Conservation (phyloP, 495 filamentous ascomycete species). For the Cryomyces minteri region DNA sequence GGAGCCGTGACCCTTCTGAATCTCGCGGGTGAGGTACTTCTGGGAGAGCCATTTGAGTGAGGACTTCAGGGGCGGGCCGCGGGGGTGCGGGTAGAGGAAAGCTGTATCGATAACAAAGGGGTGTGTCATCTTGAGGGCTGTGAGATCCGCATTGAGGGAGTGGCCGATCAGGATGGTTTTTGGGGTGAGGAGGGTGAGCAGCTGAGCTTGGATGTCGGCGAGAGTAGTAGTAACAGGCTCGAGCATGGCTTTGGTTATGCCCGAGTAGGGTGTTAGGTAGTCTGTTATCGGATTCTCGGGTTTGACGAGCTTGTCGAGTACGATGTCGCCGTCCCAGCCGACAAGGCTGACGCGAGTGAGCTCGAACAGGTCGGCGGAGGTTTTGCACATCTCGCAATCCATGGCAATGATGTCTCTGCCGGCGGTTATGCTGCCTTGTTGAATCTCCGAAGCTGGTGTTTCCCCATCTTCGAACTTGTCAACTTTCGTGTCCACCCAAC, state of each 20-base stretch:
- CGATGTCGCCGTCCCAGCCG: constrained; percentile 61
- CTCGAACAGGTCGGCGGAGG: constrained; percentile 52
- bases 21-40: constrained; percentile 63
- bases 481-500: constrained; percentile 74
- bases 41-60: constrained; percentile 71
- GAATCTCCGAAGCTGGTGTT: constrained; percentile 47
- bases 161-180: constrained; percentile 75
- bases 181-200: constrained; percentile 54
- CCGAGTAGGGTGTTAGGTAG: constrained; percentile 79
- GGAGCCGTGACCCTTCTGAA: constrained; percentile 53
- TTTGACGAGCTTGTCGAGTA: constrained; percentile 85
- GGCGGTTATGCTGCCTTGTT: constrained; percentile 64
- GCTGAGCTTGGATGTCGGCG: constrained; percentile 58
- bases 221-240: constrained; percentile 68
- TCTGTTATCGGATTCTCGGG: constrained; percentile 67
- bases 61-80: constrained; percentile 51
- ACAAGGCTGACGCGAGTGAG: constrained; percentile 78
- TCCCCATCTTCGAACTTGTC: constrained; percentile 42
- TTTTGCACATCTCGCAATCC: constrained; percentile 95
- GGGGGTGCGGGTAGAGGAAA: constrained; percentile 66
- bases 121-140: constrained; percentile 66
- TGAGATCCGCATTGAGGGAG: constrained; percentile 78
- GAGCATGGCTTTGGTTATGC: constrained; percentile 73
- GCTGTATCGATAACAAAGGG: constrained; percentile 86
- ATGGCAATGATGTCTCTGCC: constrained; percentile 68